phyloP scores from a whole-genome alignment of 441 rosid genomes.

The Gossypium aridum region DNA sequence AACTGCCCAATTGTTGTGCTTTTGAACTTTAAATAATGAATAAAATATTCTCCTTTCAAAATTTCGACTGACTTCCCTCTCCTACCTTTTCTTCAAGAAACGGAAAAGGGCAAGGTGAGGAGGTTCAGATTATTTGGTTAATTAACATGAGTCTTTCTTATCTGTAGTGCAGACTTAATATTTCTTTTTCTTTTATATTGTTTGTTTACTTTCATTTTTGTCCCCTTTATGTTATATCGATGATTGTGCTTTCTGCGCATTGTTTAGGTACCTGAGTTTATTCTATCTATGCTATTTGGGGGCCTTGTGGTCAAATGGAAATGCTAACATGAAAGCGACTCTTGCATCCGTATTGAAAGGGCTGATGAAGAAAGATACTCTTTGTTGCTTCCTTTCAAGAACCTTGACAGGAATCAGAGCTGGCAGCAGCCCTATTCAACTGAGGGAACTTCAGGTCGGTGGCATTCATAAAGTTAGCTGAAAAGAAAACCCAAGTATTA shows the following conservation, averaged over 20 bases:
- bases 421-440: not conserved
- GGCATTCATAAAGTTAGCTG: too few relatives aligned
- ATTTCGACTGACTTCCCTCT: not conserved
- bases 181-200: not conserved
- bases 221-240: not conserved
- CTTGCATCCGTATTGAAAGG: not conserved
- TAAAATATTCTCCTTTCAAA: not conserved
- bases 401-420: not conserved
- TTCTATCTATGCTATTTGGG: not conserved
- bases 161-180: not conserved
- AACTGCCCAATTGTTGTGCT: not conserved
- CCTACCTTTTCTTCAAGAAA: not conserved
- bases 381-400: not conserved
- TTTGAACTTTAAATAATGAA: not conserved
- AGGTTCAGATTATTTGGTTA: not conserved
- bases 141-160: not conserved
- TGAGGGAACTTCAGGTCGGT: too few relatives aligned
- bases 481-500: not conserved
- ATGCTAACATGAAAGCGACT: not conserved
- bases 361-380: not conserved
- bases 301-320: not conserved
- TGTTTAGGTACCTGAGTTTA: not conserved
- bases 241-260: not conserved
- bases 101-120: not conserved
- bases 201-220: not conserved